Evolutionary conservation across 2,329 filamentous ascomycete species (phyloP).

Genomic region (Hymenoscyphus fructigenus): DNA sequence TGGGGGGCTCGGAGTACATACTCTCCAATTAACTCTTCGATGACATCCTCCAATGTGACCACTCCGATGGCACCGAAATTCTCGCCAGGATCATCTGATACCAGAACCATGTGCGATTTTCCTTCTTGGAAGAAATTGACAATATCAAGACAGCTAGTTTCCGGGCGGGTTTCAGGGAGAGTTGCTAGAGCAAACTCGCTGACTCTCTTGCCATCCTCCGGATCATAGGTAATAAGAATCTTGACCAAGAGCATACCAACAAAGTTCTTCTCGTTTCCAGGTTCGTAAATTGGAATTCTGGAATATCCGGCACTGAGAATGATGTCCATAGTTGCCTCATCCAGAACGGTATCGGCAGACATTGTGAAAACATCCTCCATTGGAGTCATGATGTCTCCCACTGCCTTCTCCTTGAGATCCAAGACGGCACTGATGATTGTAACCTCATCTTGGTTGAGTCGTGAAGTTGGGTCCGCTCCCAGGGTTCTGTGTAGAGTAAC

Average conservation of each 20-base stretch:
- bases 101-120: conserved; percentile 97
- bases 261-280: conserved; percentile 82
- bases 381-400: conserved; percentile 96
- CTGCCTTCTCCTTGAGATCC: conserved; percentile 93
- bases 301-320: conserved; percentile 95
- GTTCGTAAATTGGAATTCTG: conserved; percentile 88
- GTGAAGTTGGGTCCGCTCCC: conserved; percentile 77
- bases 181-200: conserved; percentile 91
- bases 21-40: conserved; percentile 98
- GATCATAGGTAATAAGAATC: conserved; percentile 97
- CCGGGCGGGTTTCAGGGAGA: conserved; percentile 88
- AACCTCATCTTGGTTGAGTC: conserved; percentile 94
- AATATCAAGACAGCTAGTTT: conserved; percentile 96
- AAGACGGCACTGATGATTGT: conserved; percentile 97
- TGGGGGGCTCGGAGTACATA: conserved; percentile 48
- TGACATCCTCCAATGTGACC: conserved; percentile 95
- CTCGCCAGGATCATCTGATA: conserved; percentile 87
- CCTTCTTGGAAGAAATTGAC: conserved; percentile 99
- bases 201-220: conserved; percentile 84
- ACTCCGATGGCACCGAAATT: conserved; percentile 88
- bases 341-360: conserved; percentile 89
- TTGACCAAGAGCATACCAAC: conserved; percentile 98
- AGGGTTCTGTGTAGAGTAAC: conserved; percentile 93
- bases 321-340: conserved; percentile 90
- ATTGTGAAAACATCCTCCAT: conserved; percentile 97